A percentile compares a stretch with the other conserved stretches of the same genome.
Conservation (phyloP, 495 filamentous ascomycete genomes). For the Tuber umbilicatum region DNA sequence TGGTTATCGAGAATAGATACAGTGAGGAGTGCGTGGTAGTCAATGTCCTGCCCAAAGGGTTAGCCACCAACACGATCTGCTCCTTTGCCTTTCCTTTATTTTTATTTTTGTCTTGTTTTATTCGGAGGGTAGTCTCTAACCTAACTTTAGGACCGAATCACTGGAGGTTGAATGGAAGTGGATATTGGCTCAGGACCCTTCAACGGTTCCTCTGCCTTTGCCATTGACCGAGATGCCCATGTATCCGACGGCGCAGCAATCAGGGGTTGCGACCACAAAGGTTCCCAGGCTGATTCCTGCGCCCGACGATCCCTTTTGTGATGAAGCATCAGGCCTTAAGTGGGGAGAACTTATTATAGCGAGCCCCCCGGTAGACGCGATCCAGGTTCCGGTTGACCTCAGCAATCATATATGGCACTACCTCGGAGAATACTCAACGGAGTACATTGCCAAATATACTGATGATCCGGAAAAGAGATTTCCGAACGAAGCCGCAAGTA, state of each 20-base stretch:
- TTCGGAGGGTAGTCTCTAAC: constrained; percentile 41
- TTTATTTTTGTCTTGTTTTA: constrained; percentile 11
- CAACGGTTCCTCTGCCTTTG: constrained; percentile 56
- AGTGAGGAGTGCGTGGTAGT: constrained; percentile 68
- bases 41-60: constrained; percentile 83
- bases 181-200: constrained; percentile 60
- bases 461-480: constrained; percentile 60
- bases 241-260: constrained; percentile 46
- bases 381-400: constrained; percentile 59
- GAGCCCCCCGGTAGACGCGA: constrained; percentile 38
- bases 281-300: constrained; percentile 56
- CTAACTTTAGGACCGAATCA: constrained; percentile 48
- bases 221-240: constrained; percentile 38
- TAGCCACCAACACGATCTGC: constrained; percentile 43
- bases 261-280: constrained; percentile 53
- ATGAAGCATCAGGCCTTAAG: constrained; percentile 43
- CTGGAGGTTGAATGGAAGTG: constrained; percentile 74
- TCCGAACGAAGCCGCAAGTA: constrained; percentile 56
- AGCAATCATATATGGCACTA: constrained; percentile 82
- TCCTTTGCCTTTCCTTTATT: constrained; percentile 18
- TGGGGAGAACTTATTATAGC: constrained; percentile 41
- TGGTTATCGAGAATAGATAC: constrained; percentile 77
- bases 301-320: constrained; percentile 63
- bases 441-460: constrained; percentile 87
- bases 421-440: constrained; percentile 76